Percentiles rank a stretch among this genome's conserved stretches.
Evolutionary conservation across 805 yeast species (phyloP).

Genomic region (Saccharomycopsis javanensis): DNA sequence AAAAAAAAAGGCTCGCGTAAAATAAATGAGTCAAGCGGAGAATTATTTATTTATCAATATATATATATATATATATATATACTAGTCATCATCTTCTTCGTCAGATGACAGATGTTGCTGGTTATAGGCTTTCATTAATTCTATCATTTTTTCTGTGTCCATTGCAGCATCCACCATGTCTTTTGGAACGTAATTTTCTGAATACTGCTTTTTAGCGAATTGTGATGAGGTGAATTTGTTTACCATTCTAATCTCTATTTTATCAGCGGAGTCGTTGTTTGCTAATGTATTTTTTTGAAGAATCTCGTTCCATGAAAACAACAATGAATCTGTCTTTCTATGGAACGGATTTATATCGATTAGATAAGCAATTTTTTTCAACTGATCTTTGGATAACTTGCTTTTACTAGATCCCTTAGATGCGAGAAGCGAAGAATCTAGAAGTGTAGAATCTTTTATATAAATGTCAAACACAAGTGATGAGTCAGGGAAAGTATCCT

Average conservation of each 20-base stretch:
- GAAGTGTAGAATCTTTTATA: not conserved
- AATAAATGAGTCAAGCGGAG: not conserved
- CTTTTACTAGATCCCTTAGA: not conserved
- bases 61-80: not conserved
- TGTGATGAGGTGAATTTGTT: conserved; percentile 60
- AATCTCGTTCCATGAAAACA: conserved; percentile 82
- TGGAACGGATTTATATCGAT: conserved; percentile 85
- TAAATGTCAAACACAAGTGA: conserved; percentile 72
- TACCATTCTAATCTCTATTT: conserved; percentile 54
- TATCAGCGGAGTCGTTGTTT: conserved; percentile 25
- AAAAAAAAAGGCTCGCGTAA: not conserved
- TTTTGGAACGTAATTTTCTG: conserved; percentile 85
- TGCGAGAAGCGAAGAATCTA: not conserved
- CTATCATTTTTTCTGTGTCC: conserved; percentile 60
- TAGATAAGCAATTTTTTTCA: conserved; percentile 43
- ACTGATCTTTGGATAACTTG: conserved; percentile 57
- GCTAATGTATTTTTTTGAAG: conserved; percentile 20
- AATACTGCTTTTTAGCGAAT: conserved; percentile 71
- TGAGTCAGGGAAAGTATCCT: conserved; percentile 41
- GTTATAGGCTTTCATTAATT: conserved; percentile 53
- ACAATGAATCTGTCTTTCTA: conserved; percentile 63
- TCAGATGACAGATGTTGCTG: conserved; percentile 24
- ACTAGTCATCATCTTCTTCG: conserved; percentile 7
- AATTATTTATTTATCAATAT: not conserved
- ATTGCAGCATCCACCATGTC: conserved; percentile 81